Conservation (phyloP, 768 basidiomycete species). For the Thelephora aurantiotincta region DNA sequence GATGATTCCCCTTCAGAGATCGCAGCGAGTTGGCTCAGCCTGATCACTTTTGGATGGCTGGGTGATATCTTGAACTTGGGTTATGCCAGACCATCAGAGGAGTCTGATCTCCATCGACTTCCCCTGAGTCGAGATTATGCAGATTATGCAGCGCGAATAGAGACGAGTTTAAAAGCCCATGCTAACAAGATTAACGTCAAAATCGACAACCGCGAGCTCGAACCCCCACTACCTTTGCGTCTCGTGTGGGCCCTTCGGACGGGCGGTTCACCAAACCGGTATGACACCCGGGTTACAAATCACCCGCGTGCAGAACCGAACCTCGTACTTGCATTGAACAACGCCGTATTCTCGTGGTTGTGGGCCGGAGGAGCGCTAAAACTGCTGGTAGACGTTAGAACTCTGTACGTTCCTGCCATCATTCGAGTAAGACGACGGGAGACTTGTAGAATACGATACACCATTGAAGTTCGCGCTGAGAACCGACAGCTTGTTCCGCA, state of each 20-base stretch:
- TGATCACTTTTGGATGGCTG: constrained; percentile 65
- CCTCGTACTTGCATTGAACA: constrained; percentile 56
- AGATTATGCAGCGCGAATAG: constrained; percentile 46
- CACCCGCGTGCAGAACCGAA: constrained; percentile 52
- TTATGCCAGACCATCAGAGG: constrained; percentile 69
- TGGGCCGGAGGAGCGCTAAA: constrained; percentile 55
- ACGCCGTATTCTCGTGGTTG: constrained; percentile 64
- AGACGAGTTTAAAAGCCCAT: constrained; percentile 38
- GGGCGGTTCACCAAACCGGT: constrained; percentile 35
- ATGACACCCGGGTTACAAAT: constrained; percentile 48
- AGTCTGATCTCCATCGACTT: constrained; percentile 69
- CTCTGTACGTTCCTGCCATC: too few species aligned
- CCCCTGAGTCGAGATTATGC: constrained; percentile 45
- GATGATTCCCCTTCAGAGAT: constrained; percentile 62
- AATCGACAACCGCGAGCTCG: constrained; percentile 49
- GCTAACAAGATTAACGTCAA: constrained; percentile 61
- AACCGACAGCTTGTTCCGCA: too few species aligned
- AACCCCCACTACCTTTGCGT: constrained; percentile 32
- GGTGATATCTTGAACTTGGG: constrained; percentile 58
- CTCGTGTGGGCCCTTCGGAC: constrained; percentile 45
- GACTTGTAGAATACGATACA: too few species aligned
- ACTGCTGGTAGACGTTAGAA: constrained; percentile 45
- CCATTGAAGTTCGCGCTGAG: too few species aligned
- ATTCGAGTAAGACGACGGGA: too few species aligned
- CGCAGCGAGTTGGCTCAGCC: constrained; percentile 41